These are phyloP conservation scores for Piper betle DNA, from an alignment of 164 flowering plant genomes.

Conservation along the genomic window DNA sequence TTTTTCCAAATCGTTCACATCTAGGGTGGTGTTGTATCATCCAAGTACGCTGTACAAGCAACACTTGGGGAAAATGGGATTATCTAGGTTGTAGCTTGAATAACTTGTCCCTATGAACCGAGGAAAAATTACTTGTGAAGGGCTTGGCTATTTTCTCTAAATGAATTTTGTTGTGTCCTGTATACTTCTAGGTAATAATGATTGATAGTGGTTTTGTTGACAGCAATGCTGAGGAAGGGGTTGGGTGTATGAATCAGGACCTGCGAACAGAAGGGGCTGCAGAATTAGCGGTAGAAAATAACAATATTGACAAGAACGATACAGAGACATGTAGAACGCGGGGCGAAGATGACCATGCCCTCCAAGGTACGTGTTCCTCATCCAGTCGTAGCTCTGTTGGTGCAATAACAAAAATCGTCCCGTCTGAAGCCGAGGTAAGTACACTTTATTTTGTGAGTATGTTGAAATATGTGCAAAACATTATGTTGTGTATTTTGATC, in stretches of 20 bases:
- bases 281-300: conserved; percentile 22
- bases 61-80: too few relatives aligned
- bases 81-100: neutral
- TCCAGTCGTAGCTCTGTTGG: conserved; percentile 37
- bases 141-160: neutral
- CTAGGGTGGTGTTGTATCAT: neutral
- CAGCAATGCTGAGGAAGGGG: conserved; percentile 80
- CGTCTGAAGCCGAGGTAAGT: conserved; percentile 67
- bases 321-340: conserved; percentile 3
- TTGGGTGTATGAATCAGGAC: conserved; percentile 44
- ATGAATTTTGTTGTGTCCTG: neutral
- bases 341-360: conserved; percentile 16
- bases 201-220: neutral
- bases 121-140: neutral
- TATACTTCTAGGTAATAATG: neutral
- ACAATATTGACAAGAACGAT: conserved; percentile 7
- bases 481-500: neutral
- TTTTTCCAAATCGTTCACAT: too few relatives aligned
- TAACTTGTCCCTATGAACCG: neutral
- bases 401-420: conserved; percentile 64
- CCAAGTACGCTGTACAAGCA: neutral
- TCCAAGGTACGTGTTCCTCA: conserved; percentile 12
- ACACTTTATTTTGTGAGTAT: neutral
- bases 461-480: neutral
- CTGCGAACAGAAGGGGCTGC: conserved; percentile 26